Evolutionary conservation across 2,329 filamentous ascomycete species (phyloP).

Genomic region (Lachnellula suecica): DNA sequence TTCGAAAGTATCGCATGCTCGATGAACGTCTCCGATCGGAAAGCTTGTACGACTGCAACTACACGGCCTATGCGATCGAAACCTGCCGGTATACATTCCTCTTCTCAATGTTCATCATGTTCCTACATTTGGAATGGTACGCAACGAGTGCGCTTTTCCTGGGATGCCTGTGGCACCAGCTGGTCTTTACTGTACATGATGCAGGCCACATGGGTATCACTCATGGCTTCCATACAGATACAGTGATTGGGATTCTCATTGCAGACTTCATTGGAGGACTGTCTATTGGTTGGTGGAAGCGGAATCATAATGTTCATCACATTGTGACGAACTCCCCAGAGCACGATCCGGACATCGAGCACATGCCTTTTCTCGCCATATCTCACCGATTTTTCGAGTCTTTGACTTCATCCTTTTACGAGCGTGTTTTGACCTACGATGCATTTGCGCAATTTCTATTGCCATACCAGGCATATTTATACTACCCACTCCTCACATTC

Average conservation of each 20-base stretch:
- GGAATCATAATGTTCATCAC: constrained; percentile 93
- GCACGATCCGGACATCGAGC: constrained; percentile 92
- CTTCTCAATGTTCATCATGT: constrained; percentile 59
- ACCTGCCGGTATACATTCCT: constrained; percentile 69
- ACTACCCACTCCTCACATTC: constrained; percentile 78
- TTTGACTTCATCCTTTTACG: constrained; percentile 80
- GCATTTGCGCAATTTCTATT: constrained; percentile 68
- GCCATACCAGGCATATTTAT: constrained; percentile 75
- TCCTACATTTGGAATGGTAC: constrained; percentile 66
- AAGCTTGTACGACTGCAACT: constrained; percentile 83
- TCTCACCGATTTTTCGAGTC: constrained; percentile 76
- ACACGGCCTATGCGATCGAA: constrained; percentile 76
- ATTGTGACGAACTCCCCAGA: constrained; percentile 94
- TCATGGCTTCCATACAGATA: constrained; percentile 81
- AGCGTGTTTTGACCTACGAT: constrained; percentile 77
- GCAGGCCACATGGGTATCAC: constrained; percentile 98
- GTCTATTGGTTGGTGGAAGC: constrained; percentile 96
- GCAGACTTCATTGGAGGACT: constrained; percentile 88
- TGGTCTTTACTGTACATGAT: constrained; percentile 92
- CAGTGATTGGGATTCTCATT: constrained; percentile 83
- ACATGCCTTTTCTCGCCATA: constrained; percentile 85
- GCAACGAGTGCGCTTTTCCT: constrained; percentile 69
- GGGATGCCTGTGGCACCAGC: constrained; percentile 88
- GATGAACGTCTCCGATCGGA: constrained; percentile 69
- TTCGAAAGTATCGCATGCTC: constrained; percentile 78